A percentile compares a stretch with the other conserved stretches of the same genome.
Conservation (phyloP, 306 rosid genomes). For the Cucumis melo region DNA sequence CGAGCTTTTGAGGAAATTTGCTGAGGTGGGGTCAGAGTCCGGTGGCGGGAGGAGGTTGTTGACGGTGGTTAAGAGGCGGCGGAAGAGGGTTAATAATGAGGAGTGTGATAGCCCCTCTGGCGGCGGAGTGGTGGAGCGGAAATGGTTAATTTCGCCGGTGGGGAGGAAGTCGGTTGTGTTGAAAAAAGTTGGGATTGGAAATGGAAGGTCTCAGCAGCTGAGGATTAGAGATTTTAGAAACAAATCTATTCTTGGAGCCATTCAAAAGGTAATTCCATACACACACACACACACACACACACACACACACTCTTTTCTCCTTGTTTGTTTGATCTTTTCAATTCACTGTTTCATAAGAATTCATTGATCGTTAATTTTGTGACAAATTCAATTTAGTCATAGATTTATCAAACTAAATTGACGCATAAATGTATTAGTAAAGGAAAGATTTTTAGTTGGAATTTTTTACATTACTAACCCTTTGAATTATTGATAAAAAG, state of each 20-base stretch:
- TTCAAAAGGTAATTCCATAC: slow-evolving; percentile 40
- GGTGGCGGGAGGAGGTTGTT: slow-evolving; percentile 11
- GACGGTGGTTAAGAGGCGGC: slow-evolving; percentile 15
- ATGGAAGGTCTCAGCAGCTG: slow-evolving; percentile 23
- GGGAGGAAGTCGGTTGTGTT: slow-evolving; percentile 26
- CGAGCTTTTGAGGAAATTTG: slow-evolving; percentile 70
- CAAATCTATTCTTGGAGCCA: slow-evolving; percentile 47
- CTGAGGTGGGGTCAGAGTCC: slow-evolving; percentile 16
- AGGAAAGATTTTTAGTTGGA: too few relatives aligned
- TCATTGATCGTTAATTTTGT: too few relatives aligned
- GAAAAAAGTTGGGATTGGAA: slow-evolving; percentile 36
- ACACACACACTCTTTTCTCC: too few relatives aligned
- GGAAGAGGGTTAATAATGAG: slow-evolving; percentile 15
- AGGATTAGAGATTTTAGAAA: slow-evolving; percentile 42
- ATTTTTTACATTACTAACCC: too few relatives aligned
- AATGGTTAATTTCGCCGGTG: slow-evolving; percentile 41
- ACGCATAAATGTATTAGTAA: too few relatives aligned
- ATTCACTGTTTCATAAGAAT: too few relatives aligned
- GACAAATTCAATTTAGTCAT: too few relatives aligned
- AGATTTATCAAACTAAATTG: too few relatives aligned
- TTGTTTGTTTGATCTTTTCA: too few relatives aligned
- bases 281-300: not conserved
- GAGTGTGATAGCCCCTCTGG: slow-evolving; percentile 26
- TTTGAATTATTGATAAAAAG: too few relatives aligned
- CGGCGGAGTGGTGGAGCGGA: slow-evolving; percentile 27